Evolutionary conservation across 805 yeast genomes (phyloP).

Genomic region (Grigorovia yakushimaensis): DNA sequence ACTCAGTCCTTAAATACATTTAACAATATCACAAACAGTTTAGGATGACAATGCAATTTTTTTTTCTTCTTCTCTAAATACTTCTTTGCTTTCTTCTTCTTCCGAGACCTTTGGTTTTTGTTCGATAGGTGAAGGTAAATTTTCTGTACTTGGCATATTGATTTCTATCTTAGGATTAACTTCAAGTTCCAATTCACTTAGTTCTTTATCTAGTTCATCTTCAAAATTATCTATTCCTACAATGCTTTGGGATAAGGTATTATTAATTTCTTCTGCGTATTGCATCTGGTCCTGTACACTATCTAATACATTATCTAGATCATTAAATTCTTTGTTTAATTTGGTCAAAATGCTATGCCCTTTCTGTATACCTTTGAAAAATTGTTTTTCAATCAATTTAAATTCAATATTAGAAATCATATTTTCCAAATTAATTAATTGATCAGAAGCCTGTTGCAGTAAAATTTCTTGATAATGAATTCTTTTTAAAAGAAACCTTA

Average conservation of each 20-base stretch:
- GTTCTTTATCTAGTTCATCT: slow-evolving; percentile 57
- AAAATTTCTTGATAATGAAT: slow-evolving; percentile 74
- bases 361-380: slow-evolving; percentile 64
- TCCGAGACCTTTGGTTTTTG: not conserved
- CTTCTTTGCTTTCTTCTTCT: not conserved
- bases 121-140: slow-evolving; percentile 13
- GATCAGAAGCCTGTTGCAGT: slow-evolving; percentile 63
- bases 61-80: not conserved
- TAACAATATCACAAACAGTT: too few relatives aligned
- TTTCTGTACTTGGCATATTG: slow-evolving; percentile 25
- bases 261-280: slow-evolving; percentile 66
- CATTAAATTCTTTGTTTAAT: slow-evolving; percentile 69
- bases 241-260: slow-evolving; percentile 34
- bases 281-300: slow-evolving; percentile 72
- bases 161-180: slow-evolving; percentile 28
- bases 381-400: slow-evolving; percentile 80
- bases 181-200: slow-evolving; percentile 42
- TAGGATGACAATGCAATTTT: not conserved
- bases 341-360: slow-evolving; percentile 72
- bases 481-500: slow-evolving; percentile 50
- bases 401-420: slow-evolving; percentile 77
- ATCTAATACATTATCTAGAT: slow-evolving; percentile 75
- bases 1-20: too few relatives aligned
- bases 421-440: slow-evolving; percentile 68
- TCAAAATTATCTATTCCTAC: slow-evolving; percentile 33